These are phyloP conservation scores for Trichoderma sp. DNA, from an alignment of 2,329 filamentous ascomycete species.

Conservation along the genomic window DNA sequence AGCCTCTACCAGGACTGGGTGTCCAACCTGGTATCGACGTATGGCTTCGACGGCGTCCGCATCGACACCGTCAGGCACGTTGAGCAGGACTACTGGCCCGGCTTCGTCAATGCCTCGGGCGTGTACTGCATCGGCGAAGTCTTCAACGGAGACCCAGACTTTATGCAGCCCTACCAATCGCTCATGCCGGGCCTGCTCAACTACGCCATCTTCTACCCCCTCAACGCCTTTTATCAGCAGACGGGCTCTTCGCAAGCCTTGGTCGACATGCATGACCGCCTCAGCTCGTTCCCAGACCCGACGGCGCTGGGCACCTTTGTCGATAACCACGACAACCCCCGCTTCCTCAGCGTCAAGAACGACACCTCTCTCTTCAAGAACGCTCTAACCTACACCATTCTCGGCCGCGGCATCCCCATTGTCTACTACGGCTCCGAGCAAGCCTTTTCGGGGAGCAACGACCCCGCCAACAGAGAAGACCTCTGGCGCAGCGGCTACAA, in stretches of 20 bases:
- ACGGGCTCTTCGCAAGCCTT: conserved; percentile 43
- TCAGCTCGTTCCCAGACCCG: conserved; percentile 47
- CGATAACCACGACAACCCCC: conserved; percentile 61
- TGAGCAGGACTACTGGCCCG: conserved; percentile 58
- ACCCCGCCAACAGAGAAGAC: conserved; percentile 58
- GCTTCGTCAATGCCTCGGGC: conserved; percentile 55
- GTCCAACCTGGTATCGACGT: conserved; percentile 56
- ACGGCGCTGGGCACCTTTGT: conserved; percentile 53
- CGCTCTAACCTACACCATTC: conserved; percentile 61
- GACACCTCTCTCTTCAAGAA: conserved; percentile 62
- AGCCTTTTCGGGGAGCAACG: conserved; percentile 52
- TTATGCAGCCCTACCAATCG: conserved; percentile 55
- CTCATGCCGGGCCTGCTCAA: conserved; percentile 62
- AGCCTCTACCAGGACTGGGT: conserved; percentile 62
- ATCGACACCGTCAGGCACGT: conserved; percentile 66
- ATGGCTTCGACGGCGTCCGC: conserved; percentile 62
- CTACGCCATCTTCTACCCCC: conserved; percentile 54
- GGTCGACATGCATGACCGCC: conserved; percentile 41
- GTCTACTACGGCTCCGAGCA: conserved; percentile 69
- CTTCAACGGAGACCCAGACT: conserved; percentile 53
- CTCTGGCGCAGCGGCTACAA: conserved; percentile 57
- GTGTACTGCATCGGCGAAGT: conserved; percentile 65
- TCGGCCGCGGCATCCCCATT: conserved; percentile 63
- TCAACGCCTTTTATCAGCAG: conserved; percentile 45
- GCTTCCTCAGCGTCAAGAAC: conserved; percentile 53